Base-by-base conservation (phyloP, 1,139 yeast genomes). In the Sugiyamaella japonica region DNA sequence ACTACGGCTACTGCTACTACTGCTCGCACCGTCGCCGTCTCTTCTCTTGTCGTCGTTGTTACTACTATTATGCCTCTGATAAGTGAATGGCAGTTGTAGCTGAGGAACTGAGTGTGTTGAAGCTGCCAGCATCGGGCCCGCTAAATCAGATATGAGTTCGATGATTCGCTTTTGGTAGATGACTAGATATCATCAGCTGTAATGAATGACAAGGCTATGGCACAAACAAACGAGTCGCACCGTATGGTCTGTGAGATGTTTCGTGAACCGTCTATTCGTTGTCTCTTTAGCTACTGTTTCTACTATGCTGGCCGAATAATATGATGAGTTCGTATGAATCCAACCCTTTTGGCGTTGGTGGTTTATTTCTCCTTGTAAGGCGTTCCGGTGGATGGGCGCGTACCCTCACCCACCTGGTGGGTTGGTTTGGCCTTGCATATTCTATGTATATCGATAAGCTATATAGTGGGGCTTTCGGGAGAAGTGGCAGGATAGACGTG, bases 91-190 rank as follows among this genome's bases (percentile, higher is more conserved):
- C 36, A 38, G 34, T 40, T 48, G 51, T 40, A 39, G 45, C 20
- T 47, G 50, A 37, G 43, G 28, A n/a, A 47, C 43, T 10, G 51
- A 29, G n/a, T 25, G 39, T 4, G 51, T 10, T 9, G 51, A 34
- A 17, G 44, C 23, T 20, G 51, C 40, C 46, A 48, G 45, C 51
- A 48, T 48, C 39, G 39, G 51, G 39, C 51, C 51, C 45, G 46
- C 10, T 2, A 25, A 32, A 32, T 23, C 16, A 37, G 8, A 43
- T n/a, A 37, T 13, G 23, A 4, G 38, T 15, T 28, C 23, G 44
- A 25, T 40, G 31, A 17, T 10, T 12, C 4, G 44, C 3, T 39
- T 7, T 23, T n/a, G 3, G 17, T n/a, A 20, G 25, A 20, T 20
- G 25, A 20, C 25, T 20, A 20, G 25, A 20, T 20, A 20, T 20